Evolutionary conservation across 495 filamentous ascomycete species (phyloP).

Genomic region (Penicillium odoratum): DNA sequence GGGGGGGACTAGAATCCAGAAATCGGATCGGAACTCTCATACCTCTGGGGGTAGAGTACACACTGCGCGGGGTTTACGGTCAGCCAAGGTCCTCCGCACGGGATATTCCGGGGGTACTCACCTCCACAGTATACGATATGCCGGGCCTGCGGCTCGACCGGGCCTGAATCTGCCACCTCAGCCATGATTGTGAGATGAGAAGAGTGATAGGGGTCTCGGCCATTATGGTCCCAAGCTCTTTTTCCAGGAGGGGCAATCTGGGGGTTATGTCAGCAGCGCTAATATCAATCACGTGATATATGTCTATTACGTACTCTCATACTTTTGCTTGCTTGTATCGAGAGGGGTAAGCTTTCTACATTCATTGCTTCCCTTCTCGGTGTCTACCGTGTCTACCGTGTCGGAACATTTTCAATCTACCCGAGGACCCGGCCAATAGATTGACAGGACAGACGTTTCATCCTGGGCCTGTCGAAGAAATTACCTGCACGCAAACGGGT

Average conservation of each 20-base stretch:
- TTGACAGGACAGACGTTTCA: not conserved
- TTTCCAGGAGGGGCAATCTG: conserved; percentile 1
- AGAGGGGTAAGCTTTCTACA: too few relatives aligned
- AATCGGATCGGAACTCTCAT: conserved; percentile 31
- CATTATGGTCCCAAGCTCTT: not conserved
- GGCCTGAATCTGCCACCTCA: conserved; percentile 35
- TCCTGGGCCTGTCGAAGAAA: not conserved
- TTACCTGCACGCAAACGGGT: not conserved
- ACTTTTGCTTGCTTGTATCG: too few relatives aligned
- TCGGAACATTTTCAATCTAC: not conserved
- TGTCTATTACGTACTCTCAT: not conserved
- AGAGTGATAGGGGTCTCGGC: not conserved
- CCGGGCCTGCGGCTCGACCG: conserved; percentile 60
- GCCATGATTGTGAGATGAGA: conserved; percentile 31
- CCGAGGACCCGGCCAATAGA: not conserved
- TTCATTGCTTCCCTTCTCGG: not conserved
- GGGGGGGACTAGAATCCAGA: not conserved
- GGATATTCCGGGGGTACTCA: conserved; percentile 36
- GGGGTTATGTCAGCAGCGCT: not conserved
- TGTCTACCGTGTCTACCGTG: not conserved
- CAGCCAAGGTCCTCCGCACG: not conserved
- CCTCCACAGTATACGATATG: conserved; percentile 80
- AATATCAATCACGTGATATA: not conserved
- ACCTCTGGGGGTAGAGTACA: conserved; percentile 94
- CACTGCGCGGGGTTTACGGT: conserved; percentile 52